These are phyloP conservation scores for Chlorella sp. DNA, from an alignment of 139 green algal species.

Conservation along the genomic window DNA sequence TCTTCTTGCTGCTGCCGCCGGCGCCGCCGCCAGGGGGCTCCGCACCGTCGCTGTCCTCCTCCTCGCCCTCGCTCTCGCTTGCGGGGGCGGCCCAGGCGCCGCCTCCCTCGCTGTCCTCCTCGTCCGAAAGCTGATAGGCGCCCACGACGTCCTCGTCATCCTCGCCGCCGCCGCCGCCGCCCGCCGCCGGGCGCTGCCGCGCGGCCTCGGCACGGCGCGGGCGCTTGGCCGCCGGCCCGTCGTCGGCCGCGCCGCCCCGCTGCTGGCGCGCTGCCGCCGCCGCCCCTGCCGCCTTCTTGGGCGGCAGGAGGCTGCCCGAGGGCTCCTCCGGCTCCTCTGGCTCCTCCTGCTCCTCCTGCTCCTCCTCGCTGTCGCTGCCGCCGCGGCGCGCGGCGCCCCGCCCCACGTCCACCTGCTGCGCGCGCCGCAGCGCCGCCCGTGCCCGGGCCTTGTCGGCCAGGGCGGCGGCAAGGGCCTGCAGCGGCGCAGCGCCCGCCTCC, in stretches of 20 bases:
- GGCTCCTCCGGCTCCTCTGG: no score
- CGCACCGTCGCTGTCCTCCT: conserved; percentile 8
- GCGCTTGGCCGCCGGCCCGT: no score
- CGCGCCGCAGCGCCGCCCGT: background rate
- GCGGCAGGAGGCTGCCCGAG: background rate
- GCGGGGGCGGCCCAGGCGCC: background rate
- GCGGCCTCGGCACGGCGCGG: no score
- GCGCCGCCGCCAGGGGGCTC: background rate
- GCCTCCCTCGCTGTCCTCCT: conserved; percentile 34
- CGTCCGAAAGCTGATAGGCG: conserved; percentile 53
- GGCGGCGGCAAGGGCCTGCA: no score
- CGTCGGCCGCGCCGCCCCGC: no score
- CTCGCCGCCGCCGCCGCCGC: no score
- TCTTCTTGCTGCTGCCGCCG: background rate
- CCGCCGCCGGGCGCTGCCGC: no score
- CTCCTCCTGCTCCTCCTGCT: no score
- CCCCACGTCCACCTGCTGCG: conserved; percentile 1
- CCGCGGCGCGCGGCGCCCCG: background rate
- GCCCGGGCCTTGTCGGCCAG: conserved; percentile 1
- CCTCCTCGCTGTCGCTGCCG: conserved; percentile 22
- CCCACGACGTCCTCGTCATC: conserved; percentile 34
- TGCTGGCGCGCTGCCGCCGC: no score
- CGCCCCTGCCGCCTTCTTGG: background rate
- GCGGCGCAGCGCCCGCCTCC: background rate
- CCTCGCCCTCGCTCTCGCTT: conserved; percentile 5